Base-by-base conservation (phyloP, 345 rosid species). In the Odontarrhena argentea region DNA sequence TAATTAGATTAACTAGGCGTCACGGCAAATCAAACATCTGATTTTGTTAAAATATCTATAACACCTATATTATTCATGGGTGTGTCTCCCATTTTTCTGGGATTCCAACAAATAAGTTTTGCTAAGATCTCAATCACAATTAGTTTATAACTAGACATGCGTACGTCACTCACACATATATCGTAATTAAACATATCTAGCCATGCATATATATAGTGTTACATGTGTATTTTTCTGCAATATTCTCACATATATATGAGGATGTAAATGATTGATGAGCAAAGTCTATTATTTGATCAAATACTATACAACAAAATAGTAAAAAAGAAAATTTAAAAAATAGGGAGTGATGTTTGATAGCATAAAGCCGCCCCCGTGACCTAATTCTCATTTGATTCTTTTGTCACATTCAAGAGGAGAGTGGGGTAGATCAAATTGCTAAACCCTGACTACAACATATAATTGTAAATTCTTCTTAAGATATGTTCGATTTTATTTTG, bases 301-400 rank as follows among this genome's bases (percentile, higher is more conserved):
- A 73, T 49, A 65, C 41, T 57, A 64, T 65, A 48, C 60, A 34
- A 48, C 56, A 59, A 24, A 62, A 61, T 18, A 35, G 9, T 4
- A 30, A 48, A 49, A 47, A n/a, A n/a, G 12, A 8, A 63, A 10
- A 11, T 15, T 3, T 15, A 14, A 37, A 28, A 11, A 53, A 15
- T 28, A 32, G 51, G 3, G 38, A 52, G 38, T 49, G 71, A 52
- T 73, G 71, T 73, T 73, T 73, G 76, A 66, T 73, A 66, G 76
- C 76, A 65, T 37, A 73, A 66, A 73, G 71, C 76, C 76, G 71
- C 71, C 76, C 76, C 76, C 76, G 76, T 73, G 76, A 73, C 67
- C 71, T 65, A 73, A 73, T 58, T 65, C 61, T 53, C 76, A 71
- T 49, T 57, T 73, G 71, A 73, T 73, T 73, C 76, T 73, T 65